These are phyloP conservation scores for Plicaturopsis crispa DNA, from an alignment of 768 basidiomycete genomes.

Conservation along the genomic window DNA sequence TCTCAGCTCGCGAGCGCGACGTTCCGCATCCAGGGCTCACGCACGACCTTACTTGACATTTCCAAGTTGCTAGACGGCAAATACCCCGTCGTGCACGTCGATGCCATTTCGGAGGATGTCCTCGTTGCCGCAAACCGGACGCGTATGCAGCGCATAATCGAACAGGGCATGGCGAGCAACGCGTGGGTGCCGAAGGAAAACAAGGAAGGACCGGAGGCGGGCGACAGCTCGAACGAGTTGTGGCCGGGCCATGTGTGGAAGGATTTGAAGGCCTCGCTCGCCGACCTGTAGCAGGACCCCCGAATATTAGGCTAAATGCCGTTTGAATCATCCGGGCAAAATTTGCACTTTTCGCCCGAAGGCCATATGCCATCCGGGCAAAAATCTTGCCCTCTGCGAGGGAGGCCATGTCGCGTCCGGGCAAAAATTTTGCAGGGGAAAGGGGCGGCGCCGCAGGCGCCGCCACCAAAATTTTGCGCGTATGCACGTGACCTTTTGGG, in stretches of 20 bases:
- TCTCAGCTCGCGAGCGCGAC: conserved; percentile 18
- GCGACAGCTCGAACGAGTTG: conserved; percentile 13
- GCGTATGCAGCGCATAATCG: conserved; percentile 5
- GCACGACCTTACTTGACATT: conserved; percentile 16
- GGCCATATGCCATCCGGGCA: too few species aligned
- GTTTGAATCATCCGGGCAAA: too few species aligned
- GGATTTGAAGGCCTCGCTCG: conserved; percentile 6
- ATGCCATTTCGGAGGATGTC: conserved; percentile 3
- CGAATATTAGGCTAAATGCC: too few species aligned
- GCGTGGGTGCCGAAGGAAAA: conserved; percentile 8
- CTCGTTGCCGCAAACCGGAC: background rate
- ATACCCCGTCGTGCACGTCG: conserved; percentile 11
- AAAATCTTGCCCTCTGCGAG: too few species aligned
- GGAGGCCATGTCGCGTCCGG: too few species aligned
- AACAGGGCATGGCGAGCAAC: conserved; percentile 9
- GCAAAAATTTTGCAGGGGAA: too few species aligned
- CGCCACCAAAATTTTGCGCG: too few species aligned
- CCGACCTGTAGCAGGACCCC: too few species aligned
- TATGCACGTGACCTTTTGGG: too few species aligned
- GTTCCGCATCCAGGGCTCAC: conserved; percentile 30
- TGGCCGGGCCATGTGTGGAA: conserved; percentile 16
- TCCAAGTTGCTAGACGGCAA: too few species aligned
- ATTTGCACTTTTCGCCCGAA: too few species aligned
- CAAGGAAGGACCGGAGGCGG: conserved; percentile 8
- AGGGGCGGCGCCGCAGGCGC: too few species aligned